Evolutionary conservation across 2,329 filamentous ascomycete species (phyloP).

Genomic region (Scortechinia acanthostroma): DNA sequence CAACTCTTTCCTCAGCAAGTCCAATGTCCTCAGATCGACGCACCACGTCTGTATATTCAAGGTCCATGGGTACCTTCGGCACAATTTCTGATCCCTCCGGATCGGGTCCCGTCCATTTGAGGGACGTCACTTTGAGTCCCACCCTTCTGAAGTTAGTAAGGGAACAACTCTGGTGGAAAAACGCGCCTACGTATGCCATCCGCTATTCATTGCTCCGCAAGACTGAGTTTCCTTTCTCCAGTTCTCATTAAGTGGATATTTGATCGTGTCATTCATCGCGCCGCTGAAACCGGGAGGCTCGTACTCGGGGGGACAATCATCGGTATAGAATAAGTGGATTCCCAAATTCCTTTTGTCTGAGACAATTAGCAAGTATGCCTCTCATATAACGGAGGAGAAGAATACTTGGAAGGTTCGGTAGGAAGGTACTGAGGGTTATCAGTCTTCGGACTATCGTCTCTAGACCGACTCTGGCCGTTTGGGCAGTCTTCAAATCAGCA

Average conservation of each 20-base stretch:
- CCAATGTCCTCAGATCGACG: slow-evolving; percentile 11
- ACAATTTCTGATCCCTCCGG: slow-evolving; percentile 11
- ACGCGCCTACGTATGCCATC: slow-evolving; percentile 25
- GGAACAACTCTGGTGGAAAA: background rate
- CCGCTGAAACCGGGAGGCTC: slow-evolving; percentile 28
- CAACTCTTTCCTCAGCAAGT: slow-evolving; percentile 13
- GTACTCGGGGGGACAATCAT: slow-evolving; percentile 25
- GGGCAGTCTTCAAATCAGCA: slow-evolving; percentile 21
- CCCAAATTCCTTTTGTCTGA: slow-evolving; percentile 27
- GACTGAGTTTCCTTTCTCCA: slow-evolving; percentile 23
- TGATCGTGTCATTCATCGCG: slow-evolving; percentile 15
- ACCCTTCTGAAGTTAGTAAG: slow-evolving; percentile 14
- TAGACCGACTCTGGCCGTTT: slow-evolving; percentile 27
- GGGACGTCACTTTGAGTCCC: slow-evolving; percentile 19
- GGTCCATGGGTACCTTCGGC: slow-evolving; percentile 12
- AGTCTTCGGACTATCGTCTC: slow-evolving; percentile 30
- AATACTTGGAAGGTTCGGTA: slow-evolving; percentile 32
- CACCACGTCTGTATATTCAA: background rate
- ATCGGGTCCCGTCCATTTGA: slow-evolving; percentile 17
- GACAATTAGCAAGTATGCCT: slow-evolving; percentile 5
- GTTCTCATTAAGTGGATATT: slow-evolving; percentile 22
- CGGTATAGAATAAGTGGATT: slow-evolving; percentile 32
- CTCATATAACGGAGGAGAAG: background rate
- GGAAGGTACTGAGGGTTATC: slow-evolving; percentile 20
- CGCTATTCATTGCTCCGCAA: slow-evolving; percentile 21